phyloP scores from a whole-genome alignment of 495 filamentous ascomycete species.

The Chaetomium cochliodes region DNA sequence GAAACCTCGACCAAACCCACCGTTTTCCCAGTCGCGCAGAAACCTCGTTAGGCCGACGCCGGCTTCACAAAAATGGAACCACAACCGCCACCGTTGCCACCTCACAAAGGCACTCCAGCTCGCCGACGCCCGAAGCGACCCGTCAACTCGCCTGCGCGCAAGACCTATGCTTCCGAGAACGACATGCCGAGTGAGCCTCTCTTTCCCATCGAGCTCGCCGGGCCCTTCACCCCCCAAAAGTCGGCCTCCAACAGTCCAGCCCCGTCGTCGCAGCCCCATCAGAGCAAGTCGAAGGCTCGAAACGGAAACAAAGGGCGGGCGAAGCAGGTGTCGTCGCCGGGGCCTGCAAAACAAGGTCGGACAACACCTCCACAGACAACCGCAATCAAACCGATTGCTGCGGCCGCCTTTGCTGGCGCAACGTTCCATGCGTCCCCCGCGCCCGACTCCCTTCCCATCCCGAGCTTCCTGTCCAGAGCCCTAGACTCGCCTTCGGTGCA shows the following conservation, averaged over 20 bases:
- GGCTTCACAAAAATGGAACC: constrained; percentile 29
- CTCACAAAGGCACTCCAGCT: constrained; percentile 40
- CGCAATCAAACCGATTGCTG: constrained; percentile 40
- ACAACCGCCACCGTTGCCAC: constrained; percentile 24
- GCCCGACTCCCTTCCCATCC: constrained; percentile 87
- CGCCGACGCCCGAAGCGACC: constrained; percentile 42
- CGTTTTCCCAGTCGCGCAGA: neutral
- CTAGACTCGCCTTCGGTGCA: constrained; percentile 55
- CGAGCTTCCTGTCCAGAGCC: constrained; percentile 85
- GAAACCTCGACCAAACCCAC: neutral
- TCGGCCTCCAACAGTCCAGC: constrained; percentile 26
- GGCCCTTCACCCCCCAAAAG: constrained; percentile 44
- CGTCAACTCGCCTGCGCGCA: constrained; percentile 38
- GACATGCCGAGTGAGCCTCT: constrained; percentile 38
- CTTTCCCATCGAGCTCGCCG: constrained; percentile 28
- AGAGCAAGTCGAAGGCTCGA: constrained; percentile 34
- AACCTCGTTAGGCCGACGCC: constrained; percentile 4
- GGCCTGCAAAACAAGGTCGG: constrained; percentile 36
- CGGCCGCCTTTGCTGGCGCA: constrained; percentile 79
- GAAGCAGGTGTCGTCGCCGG: constrained; percentile 41
- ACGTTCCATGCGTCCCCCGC: constrained; percentile 96
- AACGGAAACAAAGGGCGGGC: constrained; percentile 35
- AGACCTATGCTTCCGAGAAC: constrained; percentile 51
- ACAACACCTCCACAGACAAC: constrained; percentile 43
- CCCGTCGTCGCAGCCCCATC: constrained; percentile 28